Evolutionary conservation across 2,329 filamentous ascomycete genomes (phyloP).

Genomic region (Stagonosporopsis cucurbitacearum): DNA sequence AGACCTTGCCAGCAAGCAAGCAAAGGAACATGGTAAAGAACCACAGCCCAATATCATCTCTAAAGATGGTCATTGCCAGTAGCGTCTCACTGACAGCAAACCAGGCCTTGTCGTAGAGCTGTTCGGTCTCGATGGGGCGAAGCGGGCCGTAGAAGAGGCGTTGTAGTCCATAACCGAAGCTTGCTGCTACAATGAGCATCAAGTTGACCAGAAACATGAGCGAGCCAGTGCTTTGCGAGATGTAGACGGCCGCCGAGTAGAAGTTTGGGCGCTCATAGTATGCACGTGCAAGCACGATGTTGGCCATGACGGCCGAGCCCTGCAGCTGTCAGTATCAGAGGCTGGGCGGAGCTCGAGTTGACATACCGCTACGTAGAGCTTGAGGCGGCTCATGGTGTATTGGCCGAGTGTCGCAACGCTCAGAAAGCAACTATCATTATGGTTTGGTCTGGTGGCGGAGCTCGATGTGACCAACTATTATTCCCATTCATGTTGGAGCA

Average conservation of each 20-base stretch:
- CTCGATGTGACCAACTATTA: constrained; percentile 6
- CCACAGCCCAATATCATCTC: constrained; percentile 92
- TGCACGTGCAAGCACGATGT: constrained; percentile 82
- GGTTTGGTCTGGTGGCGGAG: constrained; percentile 13
- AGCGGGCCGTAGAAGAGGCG: constrained; percentile 88
- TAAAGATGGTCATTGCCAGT: constrained; percentile 96
- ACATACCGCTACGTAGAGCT: constrained; percentile 45
- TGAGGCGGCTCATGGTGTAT: constrained; percentile 41
- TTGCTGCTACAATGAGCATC: constrained; percentile 79
- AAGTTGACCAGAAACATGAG: constrained; percentile 94
- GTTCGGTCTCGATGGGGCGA: constrained; percentile 92
- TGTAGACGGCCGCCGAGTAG: constrained; percentile 96
- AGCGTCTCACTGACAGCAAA: constrained; percentile 97
- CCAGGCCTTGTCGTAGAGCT: constrained; percentile 97
- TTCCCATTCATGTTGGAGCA: constrained; percentile 11
- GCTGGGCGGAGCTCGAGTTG: not conserved
- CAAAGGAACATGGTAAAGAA: constrained; percentile 96
- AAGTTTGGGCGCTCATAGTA: constrained; percentile 97
- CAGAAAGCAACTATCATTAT: constrained; percentile 21
- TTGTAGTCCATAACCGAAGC: constrained; percentile 85
- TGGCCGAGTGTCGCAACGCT: constrained; percentile 11
- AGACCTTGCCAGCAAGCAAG: constrained; percentile 91
- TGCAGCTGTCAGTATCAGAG: constrained; percentile 30
- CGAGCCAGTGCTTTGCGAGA: constrained; percentile 95
- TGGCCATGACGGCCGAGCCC: constrained; percentile 81